Percentiles rank a stretch among this genome's conserved stretches.
These are phyloP conservation scores for Beauveria sp. DNA, from an alignment of 2,329 filamentous ascomycete species.

Conservation along the genomic window DNA sequence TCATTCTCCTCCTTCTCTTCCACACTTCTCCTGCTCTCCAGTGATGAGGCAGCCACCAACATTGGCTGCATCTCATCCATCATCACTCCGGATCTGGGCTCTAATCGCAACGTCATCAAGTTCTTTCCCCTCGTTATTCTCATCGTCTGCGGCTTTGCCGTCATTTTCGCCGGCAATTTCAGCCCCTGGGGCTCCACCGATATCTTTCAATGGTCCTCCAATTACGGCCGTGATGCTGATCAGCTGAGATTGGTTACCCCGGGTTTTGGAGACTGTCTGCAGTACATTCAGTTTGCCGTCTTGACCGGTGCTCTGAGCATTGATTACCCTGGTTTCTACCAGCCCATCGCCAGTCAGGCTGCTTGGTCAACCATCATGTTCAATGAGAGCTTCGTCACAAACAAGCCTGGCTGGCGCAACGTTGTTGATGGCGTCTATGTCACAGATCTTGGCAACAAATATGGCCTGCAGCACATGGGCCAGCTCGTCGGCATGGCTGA, in stretches of 20 bases:
- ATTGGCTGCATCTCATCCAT: conserved; percentile 77
- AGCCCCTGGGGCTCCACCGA: conserved; percentile 92
- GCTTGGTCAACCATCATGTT: conserved; percentile 90
- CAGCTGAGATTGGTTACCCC: conserved; percentile 86
- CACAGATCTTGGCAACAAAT: conserved; percentile 54
- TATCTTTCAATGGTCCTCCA: conserved; percentile 93
- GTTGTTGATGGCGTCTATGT: conserved; percentile 82
- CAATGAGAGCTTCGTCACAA: conserved; percentile 78
- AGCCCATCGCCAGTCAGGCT: conserved; percentile 79
- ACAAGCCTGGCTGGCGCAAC: conserved; percentile 56
- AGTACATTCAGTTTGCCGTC: conserved; percentile 91
- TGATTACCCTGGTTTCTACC: conserved; percentile 89
- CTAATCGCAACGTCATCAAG: conserved; percentile 58
- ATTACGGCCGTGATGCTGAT: conserved; percentile 91
- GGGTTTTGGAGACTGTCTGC: conserved; percentile 91
- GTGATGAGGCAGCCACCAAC: conserved; percentile 52
- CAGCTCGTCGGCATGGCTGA: conserved; percentile 76
- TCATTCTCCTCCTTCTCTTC: conserved; percentile 75
- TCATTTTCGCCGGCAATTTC: conserved; percentile 74
- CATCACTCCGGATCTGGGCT: conserved; percentile 76
- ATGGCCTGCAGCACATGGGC: conserved; percentile 71
- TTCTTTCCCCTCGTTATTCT: conserved; percentile 75
- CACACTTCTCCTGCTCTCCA: conserved; percentile 67
- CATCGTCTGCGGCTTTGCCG: conserved; percentile 72
- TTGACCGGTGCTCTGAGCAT: conserved; percentile 82